Conservation (phyloP, 2,329 filamentous ascomycete species). For the Dactylonectria estremocensis region DNA sequence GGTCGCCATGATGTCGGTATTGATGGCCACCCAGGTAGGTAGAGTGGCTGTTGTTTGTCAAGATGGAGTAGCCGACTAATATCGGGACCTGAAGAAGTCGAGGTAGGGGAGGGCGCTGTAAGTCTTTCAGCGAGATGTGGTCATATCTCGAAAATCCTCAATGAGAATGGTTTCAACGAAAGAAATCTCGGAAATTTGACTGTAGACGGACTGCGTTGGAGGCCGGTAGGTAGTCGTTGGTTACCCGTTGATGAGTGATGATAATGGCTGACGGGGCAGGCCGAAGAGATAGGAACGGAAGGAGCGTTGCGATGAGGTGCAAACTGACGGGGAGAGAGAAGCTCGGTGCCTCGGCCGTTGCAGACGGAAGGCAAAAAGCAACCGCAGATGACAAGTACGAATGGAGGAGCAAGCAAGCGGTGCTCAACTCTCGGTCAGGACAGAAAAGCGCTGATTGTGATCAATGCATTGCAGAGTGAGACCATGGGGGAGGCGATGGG, state of each 20-base stretch:
- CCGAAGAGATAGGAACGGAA: constrained; percentile 22
- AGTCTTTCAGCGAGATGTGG: constrained; percentile 5
- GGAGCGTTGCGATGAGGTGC: constrained; percentile 23
- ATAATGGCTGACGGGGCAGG: constrained; percentile 16
- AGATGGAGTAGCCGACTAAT: not conserved
- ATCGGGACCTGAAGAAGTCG: not conserved
- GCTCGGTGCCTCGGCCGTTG: constrained; percentile 2
- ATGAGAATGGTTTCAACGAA: not conserved
- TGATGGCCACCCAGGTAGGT: not conserved
- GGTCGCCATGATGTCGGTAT: constrained; percentile 36
- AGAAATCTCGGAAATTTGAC: not conserved
- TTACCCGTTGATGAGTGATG: constrained; percentile 1
- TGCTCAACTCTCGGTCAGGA: constrained; percentile 18
- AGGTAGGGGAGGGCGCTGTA: not conserved
- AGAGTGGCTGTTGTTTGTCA: constrained; percentile 2
- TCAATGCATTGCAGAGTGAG: constrained; percentile 32
- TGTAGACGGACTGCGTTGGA: not conserved
- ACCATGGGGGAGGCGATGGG: constrained; percentile 32
- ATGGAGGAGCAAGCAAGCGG: constrained; percentile 13
- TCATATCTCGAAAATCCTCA: constrained; percentile 21
- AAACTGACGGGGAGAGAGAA: constrained; percentile 10
- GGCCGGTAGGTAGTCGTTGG: not conserved
- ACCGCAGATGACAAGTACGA: not conserved
- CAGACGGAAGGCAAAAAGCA: constrained; percentile 5
- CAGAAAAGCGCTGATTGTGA: constrained; percentile 27